Evolutionary conservation across 768 basidiomycete species (phyloP).

Genomic region (Leucosporidium yakuticum): DNA sequence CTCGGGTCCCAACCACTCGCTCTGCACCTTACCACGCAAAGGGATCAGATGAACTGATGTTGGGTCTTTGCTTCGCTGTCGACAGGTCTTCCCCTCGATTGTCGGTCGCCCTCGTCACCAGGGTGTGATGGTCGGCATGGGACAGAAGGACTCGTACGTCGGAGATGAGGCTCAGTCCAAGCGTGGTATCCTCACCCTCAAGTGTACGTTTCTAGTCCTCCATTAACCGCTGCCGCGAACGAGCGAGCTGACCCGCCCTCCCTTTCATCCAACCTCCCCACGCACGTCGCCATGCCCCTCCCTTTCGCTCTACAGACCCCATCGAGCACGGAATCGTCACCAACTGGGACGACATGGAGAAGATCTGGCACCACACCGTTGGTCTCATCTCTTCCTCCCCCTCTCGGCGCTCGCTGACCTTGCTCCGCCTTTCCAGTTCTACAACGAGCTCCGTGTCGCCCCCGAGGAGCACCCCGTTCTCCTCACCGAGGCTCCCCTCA

Average conservation of each 20-base stretch:
- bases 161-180: slow-evolving; percentile 91
- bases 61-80: neutral
- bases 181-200: slow-evolving; percentile 86
- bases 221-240: neutral
- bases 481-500: slow-evolving; percentile 93
- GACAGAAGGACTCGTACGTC: slow-evolving; percentile 91
- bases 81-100: slow-evolving; percentile 56
- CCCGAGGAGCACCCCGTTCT: slow-evolving; percentile 80
- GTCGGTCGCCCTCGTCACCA: slow-evolving; percentile 91
- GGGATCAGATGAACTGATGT: neutral
- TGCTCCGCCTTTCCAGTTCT: neutral
- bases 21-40: neutral
- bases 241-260: neutral
- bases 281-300: no score
- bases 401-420: slow-evolving; percentile 86
- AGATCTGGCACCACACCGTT: slow-evolving; percentile 95
- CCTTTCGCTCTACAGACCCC: slow-evolving; percentile 62
- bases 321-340: slow-evolving; percentile 99
- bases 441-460: neutral
- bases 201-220: slow-evolving; percentile 42
- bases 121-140: slow-evolving; percentile 96
- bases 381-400: slow-evolving; percentile 89
- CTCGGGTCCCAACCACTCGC: slow-evolving; percentile 7
- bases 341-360: slow-evolving; percentile 99
- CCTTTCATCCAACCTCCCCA: slow-evolving; percentile 12